Percentiles rank a stretch among this genome's conserved stretches.
Evolutionary conservation across 1,284 basidiomycete genomes (phyloP).

Genomic region (Cystobasidium pallidum): DNA sequence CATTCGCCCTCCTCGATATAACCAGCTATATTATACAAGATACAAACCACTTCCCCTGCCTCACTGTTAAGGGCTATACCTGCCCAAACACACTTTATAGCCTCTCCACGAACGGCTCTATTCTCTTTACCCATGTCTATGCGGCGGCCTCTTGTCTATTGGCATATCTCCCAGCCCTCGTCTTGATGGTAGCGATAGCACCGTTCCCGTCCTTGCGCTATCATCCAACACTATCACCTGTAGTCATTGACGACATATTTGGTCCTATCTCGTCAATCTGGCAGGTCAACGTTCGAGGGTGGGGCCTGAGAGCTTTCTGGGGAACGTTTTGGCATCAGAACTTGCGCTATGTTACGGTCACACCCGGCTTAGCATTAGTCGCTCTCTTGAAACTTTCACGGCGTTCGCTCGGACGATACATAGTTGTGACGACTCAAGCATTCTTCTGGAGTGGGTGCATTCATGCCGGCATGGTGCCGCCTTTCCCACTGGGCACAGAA

Average conservation of each 20-base stretch:
- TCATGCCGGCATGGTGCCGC: slow-evolving; percentile 43
- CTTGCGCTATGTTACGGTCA: slow-evolving; percentile 34
- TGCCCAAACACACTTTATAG: not conserved
- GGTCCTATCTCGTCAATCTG: slow-evolving; percentile 29
- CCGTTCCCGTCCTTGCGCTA: slow-evolving; percentile 15
- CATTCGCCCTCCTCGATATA: slow-evolving; percentile 5
- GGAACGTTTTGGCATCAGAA: slow-evolving; percentile 43
- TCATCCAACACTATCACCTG: slow-evolving; percentile 28
- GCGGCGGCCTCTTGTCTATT: slow-evolving; percentile 17
- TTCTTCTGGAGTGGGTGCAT: slow-evolving; percentile 42
- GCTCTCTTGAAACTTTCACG: not conserved
- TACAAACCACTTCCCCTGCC: slow-evolving; percentile 2
- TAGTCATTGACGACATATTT: slow-evolving; percentile 15
- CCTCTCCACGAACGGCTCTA: slow-evolving; percentile 1
- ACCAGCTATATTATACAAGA: slow-evolving; percentile 23
- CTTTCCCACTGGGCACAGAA: slow-evolving; percentile 10
- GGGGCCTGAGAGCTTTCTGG: slow-evolving; percentile 41
- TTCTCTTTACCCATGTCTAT: slow-evolving; percentile 14
- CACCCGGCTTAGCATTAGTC: slow-evolving; percentile 27
- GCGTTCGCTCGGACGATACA: slow-evolving; percentile 12
- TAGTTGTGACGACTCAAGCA: slow-evolving; percentile 6
- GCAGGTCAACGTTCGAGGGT: not conserved
- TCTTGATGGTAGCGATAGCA: slow-evolving; percentile 5
- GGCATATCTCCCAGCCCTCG: slow-evolving; percentile 19
- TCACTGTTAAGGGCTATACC: not conserved